These are phyloP conservation scores for Aschersonia sp. DNA, from an alignment of 2,329 filamentous ascomycete species.

Conservation along the genomic window DNA sequence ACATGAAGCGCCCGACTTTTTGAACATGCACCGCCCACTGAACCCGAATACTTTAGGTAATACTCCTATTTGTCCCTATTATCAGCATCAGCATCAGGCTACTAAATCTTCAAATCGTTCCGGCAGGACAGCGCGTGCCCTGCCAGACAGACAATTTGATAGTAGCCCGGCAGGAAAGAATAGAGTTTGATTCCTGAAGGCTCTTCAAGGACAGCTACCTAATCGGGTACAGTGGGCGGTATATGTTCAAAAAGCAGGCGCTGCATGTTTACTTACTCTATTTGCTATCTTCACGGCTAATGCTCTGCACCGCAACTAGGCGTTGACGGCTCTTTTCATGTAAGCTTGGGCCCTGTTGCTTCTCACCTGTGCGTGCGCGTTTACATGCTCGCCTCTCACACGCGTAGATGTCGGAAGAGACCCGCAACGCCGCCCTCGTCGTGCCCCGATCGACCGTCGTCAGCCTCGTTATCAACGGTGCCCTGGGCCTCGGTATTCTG, in stretches of 20 bases:
- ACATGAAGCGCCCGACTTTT: no score
- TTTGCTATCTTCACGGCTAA: not conserved
- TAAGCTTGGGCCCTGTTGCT: slow-evolving; percentile 1
- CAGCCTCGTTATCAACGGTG: slow-evolving; percentile 33
- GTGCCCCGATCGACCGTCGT: slow-evolving; percentile 36
- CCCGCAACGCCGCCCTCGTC: slow-evolving; percentile 29
- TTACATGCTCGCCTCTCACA: not conserved
- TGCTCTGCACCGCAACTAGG: not conserved
- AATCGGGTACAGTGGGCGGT: not conserved
- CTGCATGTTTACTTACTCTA: not conserved
- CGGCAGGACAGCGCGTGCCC: no score
- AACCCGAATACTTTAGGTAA: no score
- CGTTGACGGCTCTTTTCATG: slow-evolving; percentile 4
- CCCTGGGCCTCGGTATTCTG: slow-evolving; percentile 32
- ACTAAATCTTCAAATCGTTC: no score
- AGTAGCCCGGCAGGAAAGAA: not conserved
- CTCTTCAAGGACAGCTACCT: no score
- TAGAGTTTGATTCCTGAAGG: not conserved
- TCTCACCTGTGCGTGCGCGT: not conserved
- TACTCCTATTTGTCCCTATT: no score
- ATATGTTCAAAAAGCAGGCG: not conserved
- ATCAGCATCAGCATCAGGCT: no score
- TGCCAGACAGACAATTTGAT: no score
- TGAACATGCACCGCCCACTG: no score
- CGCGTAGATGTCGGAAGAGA: slow-evolving; percentile 28